Base-by-base conservation (phyloP, 352 stramenopile genomes). In the Phytophthora citrophthora region DNA sequence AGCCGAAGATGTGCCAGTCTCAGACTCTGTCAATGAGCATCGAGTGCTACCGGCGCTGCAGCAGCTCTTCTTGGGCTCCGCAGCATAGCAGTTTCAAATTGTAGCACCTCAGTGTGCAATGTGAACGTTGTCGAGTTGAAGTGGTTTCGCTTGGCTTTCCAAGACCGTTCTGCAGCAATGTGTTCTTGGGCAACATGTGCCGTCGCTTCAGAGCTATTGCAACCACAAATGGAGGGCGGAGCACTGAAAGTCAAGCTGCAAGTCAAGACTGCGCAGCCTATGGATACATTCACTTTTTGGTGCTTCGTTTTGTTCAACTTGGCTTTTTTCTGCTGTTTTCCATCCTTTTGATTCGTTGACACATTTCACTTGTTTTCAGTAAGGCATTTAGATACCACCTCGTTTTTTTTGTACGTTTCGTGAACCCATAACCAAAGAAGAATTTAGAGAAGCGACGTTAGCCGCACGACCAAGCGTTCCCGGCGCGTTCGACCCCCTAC, bases 11-110 rank as follows among this genome's bases (percentile, higher is more conserved):
- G 62, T 63, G 54, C 58, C 46, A 24, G 68, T 81, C 4, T 86
- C 78, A 1, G 74, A 87, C 54, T 67, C 68, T 8, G 45, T 20
- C 12, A 88, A 90, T 46, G 78, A 85, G 55, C 26, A 10, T 3
- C 61, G 53, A 1, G 69, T 89, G 52, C 47, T 81, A 5, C 46
- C 47, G 3, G 64, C 71, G 0, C 62, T 88, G 9, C 47, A 84
- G 50, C 50, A 55, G 27, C 62, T 88, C 40, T 89, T 88, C 45
- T 47, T 88, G 0, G 68, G 71, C 5, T 43, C 24, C 10, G 34
- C 26, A 29, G n/a, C 18, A n/a, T 56, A 48, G 45, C 27, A 43
- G 32, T 54, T 44, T 46, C 27, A 45, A 9, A 45, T 13, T 20
- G 43, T 23, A 20, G 16, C 16, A 23, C 3, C 39, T 38, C 15